A percentile compares a stretch with the other conserved stretches of the same genome.
Conservation (phyloP, 257 asterid genomes). For the Solanum arcanum region DNA sequence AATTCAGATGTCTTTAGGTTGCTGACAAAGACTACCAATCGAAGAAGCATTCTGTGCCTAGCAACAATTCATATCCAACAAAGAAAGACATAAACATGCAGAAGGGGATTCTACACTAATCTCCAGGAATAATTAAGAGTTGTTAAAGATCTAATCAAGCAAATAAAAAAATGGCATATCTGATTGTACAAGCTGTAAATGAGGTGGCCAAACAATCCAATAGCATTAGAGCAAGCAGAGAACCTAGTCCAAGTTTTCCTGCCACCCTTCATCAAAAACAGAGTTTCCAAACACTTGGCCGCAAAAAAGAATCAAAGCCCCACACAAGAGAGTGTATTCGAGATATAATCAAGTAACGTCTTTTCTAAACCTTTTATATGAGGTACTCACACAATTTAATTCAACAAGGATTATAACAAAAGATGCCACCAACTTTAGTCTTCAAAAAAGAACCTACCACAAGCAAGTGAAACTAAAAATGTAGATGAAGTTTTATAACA, state of each 20-base stretch:
- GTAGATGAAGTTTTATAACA: slow-evolving; percentile 3
- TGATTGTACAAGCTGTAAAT: not conserved
- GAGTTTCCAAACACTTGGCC: not conserved
- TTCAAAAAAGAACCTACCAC: not conserved
- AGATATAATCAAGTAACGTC: not conserved
- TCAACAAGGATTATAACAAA: not conserved
- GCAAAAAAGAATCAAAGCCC: not conserved
- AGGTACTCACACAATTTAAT: not conserved
- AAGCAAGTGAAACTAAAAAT: not conserved
- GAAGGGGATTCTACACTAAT: not conserved
- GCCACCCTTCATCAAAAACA: not conserved
- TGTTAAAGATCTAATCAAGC: not conserved
- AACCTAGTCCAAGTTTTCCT: not conserved
- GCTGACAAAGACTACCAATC: not conserved
- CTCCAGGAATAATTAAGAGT: not conserved
- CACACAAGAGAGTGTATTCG: not conserved
- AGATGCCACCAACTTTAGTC: not conserved
- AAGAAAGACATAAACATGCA: not conserved
- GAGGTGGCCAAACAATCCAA: not conserved
- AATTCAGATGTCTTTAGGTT: not conserved
- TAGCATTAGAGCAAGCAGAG: not conserved
- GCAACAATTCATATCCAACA: not conserved
- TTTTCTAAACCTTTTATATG: not conserved
- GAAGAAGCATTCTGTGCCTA: not conserved
- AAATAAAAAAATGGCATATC: not conserved